Percentiles rank a stretch among this genome's conserved stretches.
phyloP scores from a whole-genome alignment of 345 rosid species.

The Microthlaspi erraticum region DNA sequence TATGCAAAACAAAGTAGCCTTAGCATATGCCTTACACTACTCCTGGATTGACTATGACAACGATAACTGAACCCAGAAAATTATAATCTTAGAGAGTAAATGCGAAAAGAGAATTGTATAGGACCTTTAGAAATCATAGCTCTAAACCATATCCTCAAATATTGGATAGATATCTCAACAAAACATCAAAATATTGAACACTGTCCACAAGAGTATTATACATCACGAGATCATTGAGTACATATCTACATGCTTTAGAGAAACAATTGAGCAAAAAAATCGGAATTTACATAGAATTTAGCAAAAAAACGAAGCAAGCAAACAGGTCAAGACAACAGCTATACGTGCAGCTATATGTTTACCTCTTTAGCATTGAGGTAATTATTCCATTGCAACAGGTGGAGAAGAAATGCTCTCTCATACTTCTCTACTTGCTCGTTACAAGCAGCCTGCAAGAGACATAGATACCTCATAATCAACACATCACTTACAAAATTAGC shows the following conservation, averaged over 20 bases:
- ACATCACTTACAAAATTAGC: too few relatives aligned
- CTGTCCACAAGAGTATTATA: slow-evolving; percentile 18
- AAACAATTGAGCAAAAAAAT: slow-evolving; percentile 2
- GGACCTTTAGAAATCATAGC: slow-evolving; percentile 8
- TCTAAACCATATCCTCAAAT: neutral
- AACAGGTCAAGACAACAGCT: slow-evolving; percentile 3
- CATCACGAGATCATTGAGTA: slow-evolving; percentile 7
- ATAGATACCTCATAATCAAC: too few relatives aligned
- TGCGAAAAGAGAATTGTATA: slow-evolving; percentile 11
- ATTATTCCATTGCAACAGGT: slow-evolving; percentile 62
- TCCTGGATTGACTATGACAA: too few relatives aligned
- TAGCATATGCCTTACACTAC: slow-evolving; percentile 8
- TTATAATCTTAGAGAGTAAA: slow-evolving; percentile 20
- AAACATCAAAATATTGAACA: neutral
- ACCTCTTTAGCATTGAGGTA: slow-evolving; percentile 70
- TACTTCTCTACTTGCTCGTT: slow-evolving; percentile 70
- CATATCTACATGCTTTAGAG: neutral
- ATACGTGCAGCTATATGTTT: too few relatives aligned
- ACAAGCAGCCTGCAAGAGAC: slow-evolving; percentile 67
- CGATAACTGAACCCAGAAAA: too few relatives aligned
- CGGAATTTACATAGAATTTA: neutral
- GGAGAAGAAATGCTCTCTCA: slow-evolving; percentile 87
- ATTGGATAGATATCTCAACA: slow-evolving; percentile 11
- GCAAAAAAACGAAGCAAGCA: too few relatives aligned
- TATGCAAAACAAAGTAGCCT: slow-evolving; percentile 15